Conservation (phyloP, 306 rosid genomes). For the Lathyrus sativus region DNA sequence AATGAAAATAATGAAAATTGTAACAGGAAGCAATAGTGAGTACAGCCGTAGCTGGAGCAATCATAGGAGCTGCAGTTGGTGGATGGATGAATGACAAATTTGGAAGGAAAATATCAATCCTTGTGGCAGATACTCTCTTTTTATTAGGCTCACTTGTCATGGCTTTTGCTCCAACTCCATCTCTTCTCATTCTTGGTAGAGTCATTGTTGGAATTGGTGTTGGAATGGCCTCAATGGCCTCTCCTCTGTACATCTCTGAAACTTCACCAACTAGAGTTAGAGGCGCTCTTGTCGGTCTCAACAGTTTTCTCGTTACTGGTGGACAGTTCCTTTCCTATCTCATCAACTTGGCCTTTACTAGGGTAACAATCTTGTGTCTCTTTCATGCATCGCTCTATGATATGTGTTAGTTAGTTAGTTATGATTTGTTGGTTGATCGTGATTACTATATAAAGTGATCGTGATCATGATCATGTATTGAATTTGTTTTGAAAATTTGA, state of each 20-base stretch:
- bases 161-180: slow-evolving; percentile 48
- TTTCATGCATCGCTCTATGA: not conserved
- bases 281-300: slow-evolving; percentile 72
- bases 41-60: slow-evolving; percentile 67
- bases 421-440: too few species aligned
- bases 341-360: slow-evolving; percentile 70
- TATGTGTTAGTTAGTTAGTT: too few species aligned
- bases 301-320: slow-evolving; percentile 68
- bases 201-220: slow-evolving; percentile 65
- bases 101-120: slow-evolving; percentile 51
- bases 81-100: slow-evolving; percentile 62
- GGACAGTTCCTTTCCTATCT: slow-evolving; percentile 73
- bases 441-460: too few species aligned
- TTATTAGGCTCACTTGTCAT: slow-evolving; percentile 51
- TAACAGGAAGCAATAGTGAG: slow-evolving; percentile 68
- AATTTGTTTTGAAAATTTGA: too few species aligned
- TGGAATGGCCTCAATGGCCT: slow-evolving; percentile 75
- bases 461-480: too few species aligned
- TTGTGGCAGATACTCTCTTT: slow-evolving; percentile 58
- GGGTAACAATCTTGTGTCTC: slow-evolving; percentile 27
- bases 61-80: slow-evolving; percentile 65
- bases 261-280: slow-evolving; percentile 69
- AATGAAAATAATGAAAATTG: not conserved
- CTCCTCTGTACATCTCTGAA: slow-evolving; percentile 70
- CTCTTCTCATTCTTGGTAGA: slow-evolving; percentile 51